Conservation (phyloP, 805 yeast species). For the Myxozyma geophila region DNA sequence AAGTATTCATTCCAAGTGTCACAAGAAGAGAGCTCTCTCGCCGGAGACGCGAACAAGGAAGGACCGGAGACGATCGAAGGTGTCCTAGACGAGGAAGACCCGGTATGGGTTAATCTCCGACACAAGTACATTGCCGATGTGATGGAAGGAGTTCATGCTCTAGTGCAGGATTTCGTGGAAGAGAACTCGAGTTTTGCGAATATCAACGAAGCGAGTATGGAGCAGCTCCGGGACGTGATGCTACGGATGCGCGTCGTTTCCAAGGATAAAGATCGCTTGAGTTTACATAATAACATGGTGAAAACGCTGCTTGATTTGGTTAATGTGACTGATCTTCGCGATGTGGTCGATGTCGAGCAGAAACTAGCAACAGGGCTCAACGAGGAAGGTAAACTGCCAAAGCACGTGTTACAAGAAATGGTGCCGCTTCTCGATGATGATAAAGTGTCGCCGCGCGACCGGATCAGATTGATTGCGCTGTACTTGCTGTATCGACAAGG, state of each 20-base stretch:
- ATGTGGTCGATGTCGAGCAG: constrained; percentile 85
- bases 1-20: constrained; percentile 53
- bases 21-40: constrained; percentile 42
- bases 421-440: constrained; percentile 54
- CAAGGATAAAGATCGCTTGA: constrained; percentile 48
- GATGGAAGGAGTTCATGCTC: constrained; percentile 61
- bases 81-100: constrained; percentile 63
- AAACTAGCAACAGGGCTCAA: constrained; percentile 73
- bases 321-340: constrained; percentile 51
- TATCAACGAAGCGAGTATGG: constrained; percentile 12
- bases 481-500: constrained; percentile 87
- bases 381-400: constrained; percentile 64
- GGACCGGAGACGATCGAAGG: constrained; percentile 51
- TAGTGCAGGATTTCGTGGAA: constrained; percentile 65
- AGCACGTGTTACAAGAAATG: constrained; percentile 64
- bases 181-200: constrained; percentile 70
- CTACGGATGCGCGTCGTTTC: constrained; percentile 57
- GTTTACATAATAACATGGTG: constrained; percentile 29
- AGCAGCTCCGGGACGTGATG: constrained; percentile 57
- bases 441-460: constrained; percentile 59
- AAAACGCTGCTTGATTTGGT: constrained; percentile 24
- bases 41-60: background rate
- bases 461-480: constrained; percentile 70
- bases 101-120: constrained; percentile 71
- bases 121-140: constrained; percentile 79